Percentiles rank a stretch among this genome's conserved stretches.
Conservation (phyloP, 176 grass and related monocot species). For the Thalia dealbata region DNA sequence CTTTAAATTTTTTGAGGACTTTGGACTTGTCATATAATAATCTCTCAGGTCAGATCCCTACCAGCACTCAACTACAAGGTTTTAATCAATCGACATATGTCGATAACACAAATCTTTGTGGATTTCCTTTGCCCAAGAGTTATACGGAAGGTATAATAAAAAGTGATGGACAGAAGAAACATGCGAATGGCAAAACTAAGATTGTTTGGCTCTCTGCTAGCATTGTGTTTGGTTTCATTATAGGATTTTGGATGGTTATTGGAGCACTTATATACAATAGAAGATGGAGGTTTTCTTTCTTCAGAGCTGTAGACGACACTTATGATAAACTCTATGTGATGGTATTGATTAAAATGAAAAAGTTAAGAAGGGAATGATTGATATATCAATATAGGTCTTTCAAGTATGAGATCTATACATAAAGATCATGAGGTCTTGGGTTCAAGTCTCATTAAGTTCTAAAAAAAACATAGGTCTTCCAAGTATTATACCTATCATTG, state of each 20-base stretch:
- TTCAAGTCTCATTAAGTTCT: no score
- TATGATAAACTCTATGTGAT: background rate
- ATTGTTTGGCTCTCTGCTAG: background rate
- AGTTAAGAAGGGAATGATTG: no score
- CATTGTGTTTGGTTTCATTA: conserved; percentile 11
- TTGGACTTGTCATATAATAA: background rate
- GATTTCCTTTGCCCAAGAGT: background rate
- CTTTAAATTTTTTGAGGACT: background rate
- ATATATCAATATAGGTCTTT: no score
- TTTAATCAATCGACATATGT: background rate
- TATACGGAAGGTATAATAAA: background rate
- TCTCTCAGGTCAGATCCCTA: background rate
- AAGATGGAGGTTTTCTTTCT: conserved; percentile 19
- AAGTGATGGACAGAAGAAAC: background rate
- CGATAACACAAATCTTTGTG: background rate
- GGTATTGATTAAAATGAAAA: background rate
- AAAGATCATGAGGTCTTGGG: no score
- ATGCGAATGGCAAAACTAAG: background rate
- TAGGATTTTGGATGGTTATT: conserved; percentile 24
- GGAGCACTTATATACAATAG: conserved; percentile 15
- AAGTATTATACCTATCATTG: no score
- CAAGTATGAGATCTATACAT: no score
- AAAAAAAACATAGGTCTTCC: no score
- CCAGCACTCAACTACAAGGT: background rate
- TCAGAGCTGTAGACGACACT: conserved; percentile 7